Base-by-base conservation (phyloP, 805 yeast genomes). In the Teunomyces atbi region DNA sequence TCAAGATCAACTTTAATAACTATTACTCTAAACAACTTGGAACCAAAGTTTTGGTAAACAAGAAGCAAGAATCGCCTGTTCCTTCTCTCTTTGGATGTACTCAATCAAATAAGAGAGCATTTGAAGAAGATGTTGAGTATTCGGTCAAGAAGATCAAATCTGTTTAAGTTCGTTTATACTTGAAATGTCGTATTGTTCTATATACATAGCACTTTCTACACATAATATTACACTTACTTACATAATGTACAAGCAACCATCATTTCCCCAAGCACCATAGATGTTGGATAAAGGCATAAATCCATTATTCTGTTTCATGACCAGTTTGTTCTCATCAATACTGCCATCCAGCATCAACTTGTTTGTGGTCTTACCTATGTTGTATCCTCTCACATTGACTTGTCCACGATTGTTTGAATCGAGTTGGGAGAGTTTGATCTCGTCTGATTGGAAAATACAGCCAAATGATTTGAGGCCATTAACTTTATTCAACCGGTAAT, bases 191-290 rank as follows among this genome's bases (percentile, higher is more conserved):
- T 19, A 15, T 32, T 45, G 18, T 30, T 30, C 6, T 40, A 27
- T 29, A 40, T 20, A 41, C n/a, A 37, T 38, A 21, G 38, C 45
- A 47, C 38, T 38, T 42, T 41, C 6, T 32, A 38, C 46, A 36
- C 27, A 36, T 36, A 37, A 21, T 5, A 15, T 21, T 26, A 36
- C 15, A 36, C 15, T 19, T 11, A 12, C 12, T 45, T 23, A 45
- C 13, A 52, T 35, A 44, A 71, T 73, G 59, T 85, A 86, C 48
- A 86, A 73, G 58, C 91, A 84, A 2, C 91, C 91, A 61, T 86
- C 92, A 23, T 62, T 68, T 11, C 89, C 91, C 75, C 84, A 83
- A 30, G 71, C 69, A 0, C 89, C 90, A 29, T 52, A 56, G 0
- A 82, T 66, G 5, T 76, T 77, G 3, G 77, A 68, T 18, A 70